Evolutionary conservation across 139 green algal genomes (phyloP), one percentile per base, ranked within the genome.

Genomic region (Coelastrella sp.): DNA sequence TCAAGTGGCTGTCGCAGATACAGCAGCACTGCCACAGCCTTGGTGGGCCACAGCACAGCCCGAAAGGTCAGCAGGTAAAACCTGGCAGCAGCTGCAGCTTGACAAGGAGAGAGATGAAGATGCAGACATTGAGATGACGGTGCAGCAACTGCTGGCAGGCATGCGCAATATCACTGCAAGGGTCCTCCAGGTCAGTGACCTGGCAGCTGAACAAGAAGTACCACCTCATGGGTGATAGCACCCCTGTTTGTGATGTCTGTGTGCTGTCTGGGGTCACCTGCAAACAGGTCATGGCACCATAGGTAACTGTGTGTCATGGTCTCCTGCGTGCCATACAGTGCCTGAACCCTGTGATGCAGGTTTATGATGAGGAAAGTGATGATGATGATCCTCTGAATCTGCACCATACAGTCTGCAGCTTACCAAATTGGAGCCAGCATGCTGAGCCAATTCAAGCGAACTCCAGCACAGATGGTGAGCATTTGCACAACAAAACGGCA

Each of bases 31-130:
- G 57, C n/a, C 59, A 65, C 59, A 57, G n/a, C 59, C 82, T 4
- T 87, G 82, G 82, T 87, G 82, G 82, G 63, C 61, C 19, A 66
- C 82, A 65, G 82, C 11, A 20, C 65, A 12, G 22, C 82, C 82
- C 27, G 84, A 88, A 72, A 35, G 49, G 56, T 58, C 84, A 65
- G 84, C 84, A 81, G 84, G 84, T 15, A 88, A 88, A 68, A 88
- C 84, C 19, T 88, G 84, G 84, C 35, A 88, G 68, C 68, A 88
- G 68, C 84, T 81, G 84, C 49, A 78, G 27, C 66, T 49, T 68
- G 84, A 88, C 19, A 80, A 20, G 59, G 82, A 87, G 63, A 57
- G 8, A 11, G 25, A 65, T 11, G 82, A 87, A 70, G 82, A 87
- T 60, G 82, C 82, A 22, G 82, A 87, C 1, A 12, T 87, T 14